phyloP scores from a whole-genome alignment of 2,329 filamentous ascomycete genomes.

The Clarireedia paspali region DNA sequence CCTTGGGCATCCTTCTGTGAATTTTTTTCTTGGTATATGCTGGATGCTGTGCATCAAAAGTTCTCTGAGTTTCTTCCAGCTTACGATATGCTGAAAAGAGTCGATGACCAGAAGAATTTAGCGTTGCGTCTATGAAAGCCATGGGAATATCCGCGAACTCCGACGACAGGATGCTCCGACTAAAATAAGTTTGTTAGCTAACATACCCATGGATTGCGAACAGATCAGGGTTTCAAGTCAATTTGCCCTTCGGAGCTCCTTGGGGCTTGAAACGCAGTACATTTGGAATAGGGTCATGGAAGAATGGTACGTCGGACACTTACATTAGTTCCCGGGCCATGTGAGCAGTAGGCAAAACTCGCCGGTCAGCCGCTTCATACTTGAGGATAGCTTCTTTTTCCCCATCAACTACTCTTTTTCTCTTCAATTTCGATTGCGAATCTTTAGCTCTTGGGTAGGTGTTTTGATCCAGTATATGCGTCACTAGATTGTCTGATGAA shows the following conservation, averaged over 20 bases:
- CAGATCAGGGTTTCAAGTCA: no score
- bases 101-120: slow-evolving; percentile 27
- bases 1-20: slow-evolving; percentile 18
- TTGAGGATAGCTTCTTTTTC: slow-evolving; percentile 31
- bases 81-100: slow-evolving; percentile 28
- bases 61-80: slow-evolving; percentile 31
- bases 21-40: slow-evolving; percentile 26
- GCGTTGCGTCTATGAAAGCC: slow-evolving; percentile 30
- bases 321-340: slow-evolving; percentile 10
- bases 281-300: neutral
- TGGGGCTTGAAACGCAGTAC: neutral
- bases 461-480: slow-evolving; percentile 33
- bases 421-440: slow-evolving; percentile 28
- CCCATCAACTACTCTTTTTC: slow-evolving; percentile 30
- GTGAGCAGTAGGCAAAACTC: slow-evolving; percentile 7
- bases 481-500: slow-evolving; percentile 25
- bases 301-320: neutral
- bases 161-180: slow-evolving; percentile 18
- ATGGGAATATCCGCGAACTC: slow-evolving; percentile 33
- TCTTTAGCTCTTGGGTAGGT: slow-evolving; percentile 37
- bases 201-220: no score
- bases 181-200: slow-evolving; percentile 8
- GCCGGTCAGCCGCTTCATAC: slow-evolving; percentile 25
- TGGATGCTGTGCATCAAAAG: slow-evolving; percentile 19
- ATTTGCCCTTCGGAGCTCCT: no score